Conservation (phyloP, 768 basidiomycete genomes). For the Calvatia gigantea region DNA sequence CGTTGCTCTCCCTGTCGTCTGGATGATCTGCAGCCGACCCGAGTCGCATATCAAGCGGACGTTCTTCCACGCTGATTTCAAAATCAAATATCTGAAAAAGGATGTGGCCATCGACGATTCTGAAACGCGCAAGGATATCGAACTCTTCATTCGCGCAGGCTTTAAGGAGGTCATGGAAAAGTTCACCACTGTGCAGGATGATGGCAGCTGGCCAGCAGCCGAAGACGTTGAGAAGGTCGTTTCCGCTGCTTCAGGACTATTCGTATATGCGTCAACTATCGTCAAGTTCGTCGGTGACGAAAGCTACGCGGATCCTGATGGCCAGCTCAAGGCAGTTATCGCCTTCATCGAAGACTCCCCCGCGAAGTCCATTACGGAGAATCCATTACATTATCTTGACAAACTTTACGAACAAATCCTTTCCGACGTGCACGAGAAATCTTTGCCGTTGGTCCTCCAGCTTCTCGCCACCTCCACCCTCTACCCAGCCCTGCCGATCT, state of each 20-base stretch:
- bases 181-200: not conserved
- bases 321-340: not conserved
- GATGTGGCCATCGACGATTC: conserved; percentile 3
- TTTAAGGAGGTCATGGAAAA: not conserved
- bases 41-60: conserved; percentile 11
- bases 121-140: conserved; percentile 4
- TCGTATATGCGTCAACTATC: conserved; percentile 14
- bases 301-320: not conserved
- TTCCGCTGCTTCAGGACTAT: conserved; percentile 12
- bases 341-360: not conserved
- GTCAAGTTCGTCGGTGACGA: conserved; percentile 15
- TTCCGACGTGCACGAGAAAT: not conserved
- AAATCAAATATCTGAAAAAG: not conserved
- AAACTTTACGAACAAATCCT: not conserved
- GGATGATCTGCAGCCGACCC: conserved; percentile 14
- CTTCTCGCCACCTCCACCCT: not conserved
- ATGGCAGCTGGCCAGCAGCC: conserved; percentile 13
- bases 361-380: not conserved
- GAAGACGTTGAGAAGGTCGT: conserved; percentile 7
- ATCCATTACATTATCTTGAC: conserved; percentile 3
- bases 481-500: not conserved
- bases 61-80: not conserved
- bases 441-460: not conserved
- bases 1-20: conserved; percentile 7
- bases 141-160: not conserved